Evolutionary conservation across 2,329 filamentous ascomycete species (phyloP), one percentile per base, ranked within the genome.

Genomic region (Fusarium devonianum): DNA sequence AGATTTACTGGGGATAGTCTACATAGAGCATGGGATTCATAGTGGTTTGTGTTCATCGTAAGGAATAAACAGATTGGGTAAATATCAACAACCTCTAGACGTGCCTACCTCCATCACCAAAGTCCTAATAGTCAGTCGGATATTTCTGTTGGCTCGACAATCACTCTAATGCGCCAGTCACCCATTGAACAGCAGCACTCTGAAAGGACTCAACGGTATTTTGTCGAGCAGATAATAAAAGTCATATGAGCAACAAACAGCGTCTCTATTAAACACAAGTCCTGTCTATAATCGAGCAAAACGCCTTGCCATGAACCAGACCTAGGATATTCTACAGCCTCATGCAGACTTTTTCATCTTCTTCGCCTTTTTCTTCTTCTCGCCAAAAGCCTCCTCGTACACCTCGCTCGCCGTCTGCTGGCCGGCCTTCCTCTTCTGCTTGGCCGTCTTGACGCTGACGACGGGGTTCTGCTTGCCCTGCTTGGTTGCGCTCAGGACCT

Each of bases 371-470:
- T 84, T 85, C 66, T 82, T 76, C 65, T 78, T 79, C 18, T 76
- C 79, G 23, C 78, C 84, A 46, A 84, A 75, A 38, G 74, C 80
- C 66, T 85, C 78, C 42, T 86, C 84, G 62, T 85, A 87, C 12
- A 86, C 79, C 64, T 87, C 85, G 16, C 75, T 76, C 4, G 83
- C 84, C 12, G 80, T 83, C 48, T 71, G 83, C 49, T 71, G 71
- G 7, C 74, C 77, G 0, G 84, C 88, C 75, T 95, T 95, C 63
- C 90, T 80, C 79, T 94, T 93, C 56, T 70, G 62, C 73, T 92
- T 90, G 49, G 77, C 78, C n/a, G 85, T 84, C 78, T 92, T 94
- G 45, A 97, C 84, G 68, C 89, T 92, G 19, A 97, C 90, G 0
- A 86, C 87, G 12, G 79, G 78, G 64, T 79, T 83, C 36, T 78